These are phyloP conservation scores for Mitragyna speciosa DNA, from an alignment of 257 asterid genomes.

Conservation along the genomic window DNA sequence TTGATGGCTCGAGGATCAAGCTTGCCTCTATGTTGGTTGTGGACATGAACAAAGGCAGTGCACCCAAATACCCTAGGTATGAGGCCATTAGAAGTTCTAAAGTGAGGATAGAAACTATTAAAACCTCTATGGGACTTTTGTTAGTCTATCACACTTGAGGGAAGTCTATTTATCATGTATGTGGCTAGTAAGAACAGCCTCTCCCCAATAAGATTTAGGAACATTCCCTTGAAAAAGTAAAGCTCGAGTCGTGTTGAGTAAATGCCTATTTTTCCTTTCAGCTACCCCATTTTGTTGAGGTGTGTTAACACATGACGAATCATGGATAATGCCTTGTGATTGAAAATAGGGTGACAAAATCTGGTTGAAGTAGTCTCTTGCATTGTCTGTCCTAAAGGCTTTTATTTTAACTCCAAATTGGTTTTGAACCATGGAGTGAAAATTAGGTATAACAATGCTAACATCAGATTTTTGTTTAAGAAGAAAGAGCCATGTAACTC, in stretches of 20 bases:
- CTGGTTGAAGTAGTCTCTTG: conserved; percentile 5
- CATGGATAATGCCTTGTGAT: not conserved
- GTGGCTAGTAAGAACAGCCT: not conserved
- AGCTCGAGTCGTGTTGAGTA: not conserved
- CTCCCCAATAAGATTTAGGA: not conserved
- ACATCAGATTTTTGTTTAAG: no score
- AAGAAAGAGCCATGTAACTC: not conserved
- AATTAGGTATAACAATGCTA: no score
- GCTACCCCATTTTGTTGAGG: conserved; percentile 28
- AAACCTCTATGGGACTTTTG: not conserved
- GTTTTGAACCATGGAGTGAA: not conserved
- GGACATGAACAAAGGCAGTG: not conserved
- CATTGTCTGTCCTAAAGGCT: conserved; percentile 8
- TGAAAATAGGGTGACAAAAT: not conserved
- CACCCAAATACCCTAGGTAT: not conserved
- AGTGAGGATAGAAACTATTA: not conserved
- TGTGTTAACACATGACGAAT: conserved; percentile 11
- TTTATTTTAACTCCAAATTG: conserved; percentile 5
- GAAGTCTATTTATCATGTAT: not conserved
- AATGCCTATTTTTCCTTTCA: conserved; percentile 4
- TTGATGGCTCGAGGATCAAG: no score
- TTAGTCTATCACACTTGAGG: not conserved
- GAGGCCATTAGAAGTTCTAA: not conserved
- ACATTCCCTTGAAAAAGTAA: not conserved
- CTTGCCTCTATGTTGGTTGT: no score